A percentile compares a stretch with the other conserved stretches of the same genome.
Conservation (phyloP, 768 basidiomycete genomes). For the Trametes cubensis region DNA sequence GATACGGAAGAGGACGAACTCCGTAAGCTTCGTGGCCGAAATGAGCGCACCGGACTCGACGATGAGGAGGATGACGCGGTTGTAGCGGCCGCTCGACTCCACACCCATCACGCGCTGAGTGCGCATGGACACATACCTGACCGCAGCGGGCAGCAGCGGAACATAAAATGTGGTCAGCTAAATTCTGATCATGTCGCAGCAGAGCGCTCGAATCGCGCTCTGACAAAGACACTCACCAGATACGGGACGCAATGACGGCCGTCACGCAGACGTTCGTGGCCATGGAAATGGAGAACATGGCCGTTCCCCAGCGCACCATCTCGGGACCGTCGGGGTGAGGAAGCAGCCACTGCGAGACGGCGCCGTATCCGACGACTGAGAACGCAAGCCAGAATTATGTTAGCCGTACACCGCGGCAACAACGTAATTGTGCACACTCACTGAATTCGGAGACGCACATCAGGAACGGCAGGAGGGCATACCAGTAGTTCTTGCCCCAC, state of each 20-base stretch:
- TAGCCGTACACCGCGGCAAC: no score
- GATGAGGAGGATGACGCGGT: conserved; percentile 15
- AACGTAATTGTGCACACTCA: not conserved
- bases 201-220: no score
- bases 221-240: conserved; percentile 7
- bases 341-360: conserved; percentile 5
- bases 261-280: conserved; percentile 21
- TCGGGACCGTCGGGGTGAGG: not conserved
- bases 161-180: not conserved
- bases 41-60: conserved; percentile 20
- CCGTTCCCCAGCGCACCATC: conserved; percentile 7
- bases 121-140: conserved; percentile 1
- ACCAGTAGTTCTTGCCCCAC: conserved; percentile 6
- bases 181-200: not conserved
- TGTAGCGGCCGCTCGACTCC: conserved; percentile 3
- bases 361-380: conserved; percentile 15
- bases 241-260: conserved; percentile 11
- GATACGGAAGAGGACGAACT: conserved; percentile 19
- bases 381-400: not conserved
- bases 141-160: no score
- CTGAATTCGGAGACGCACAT: conserved; percentile 4
- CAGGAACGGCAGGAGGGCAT: conserved; percentile 4
- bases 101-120: not conserved
- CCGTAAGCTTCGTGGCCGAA: conserved; percentile 17
- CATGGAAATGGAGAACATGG: conserved; percentile 16